Base-by-base conservation (phyloP, 495 filamentous ascomycete genomes). In the Neurospora intermedia region DNA sequence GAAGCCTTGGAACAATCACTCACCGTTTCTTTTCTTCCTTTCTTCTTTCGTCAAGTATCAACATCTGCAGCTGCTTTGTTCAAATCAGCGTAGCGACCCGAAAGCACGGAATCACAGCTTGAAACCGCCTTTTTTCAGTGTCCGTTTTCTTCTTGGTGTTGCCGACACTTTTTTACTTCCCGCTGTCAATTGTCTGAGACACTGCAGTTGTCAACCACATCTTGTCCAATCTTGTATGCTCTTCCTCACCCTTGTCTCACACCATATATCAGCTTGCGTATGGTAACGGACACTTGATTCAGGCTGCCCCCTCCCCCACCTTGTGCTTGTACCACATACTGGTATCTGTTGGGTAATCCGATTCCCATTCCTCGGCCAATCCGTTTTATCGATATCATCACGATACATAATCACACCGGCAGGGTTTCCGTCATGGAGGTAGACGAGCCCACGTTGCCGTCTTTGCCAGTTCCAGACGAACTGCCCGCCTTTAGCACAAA, bases 381-480 rank as follows among this genome's bases (percentile, higher is more conserved):
- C 2, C 27, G 10, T 62, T 62, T 31, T 8, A 8, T 31, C 15
- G 7, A 35, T 38, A 35, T 31, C 31, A 31, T 62, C 27, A 72
- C 41, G 70, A 73, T 70, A n/a, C n/a, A n/a, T n/a, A 41, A 84
- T 86, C 35, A 1, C 23, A 35, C 27, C 23, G 54, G 31, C 54
- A 66, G 54, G 54, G 54, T 35, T 66, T 66, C 54, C 23, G 27
- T 16, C 54, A 66, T 66, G 54, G 54, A 66, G 84, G 79, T 79
- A 6, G 84, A 86, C 35, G 86, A 88, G 70, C 83, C 82, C 11
- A 78, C 76, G 15, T 81, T 87, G 41, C 86, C 86, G 0, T 76
- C 54, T 10, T 78, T 87, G 9, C 78, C 83, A 66, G 54, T 66
- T 8, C 54, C 54, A 27, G 54, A 66, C 27, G 54, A 66, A 66